phyloP scores from a whole-genome alignment of 129 eudicot species.

The Rutidosis leptorrhynchoides region DNA sequence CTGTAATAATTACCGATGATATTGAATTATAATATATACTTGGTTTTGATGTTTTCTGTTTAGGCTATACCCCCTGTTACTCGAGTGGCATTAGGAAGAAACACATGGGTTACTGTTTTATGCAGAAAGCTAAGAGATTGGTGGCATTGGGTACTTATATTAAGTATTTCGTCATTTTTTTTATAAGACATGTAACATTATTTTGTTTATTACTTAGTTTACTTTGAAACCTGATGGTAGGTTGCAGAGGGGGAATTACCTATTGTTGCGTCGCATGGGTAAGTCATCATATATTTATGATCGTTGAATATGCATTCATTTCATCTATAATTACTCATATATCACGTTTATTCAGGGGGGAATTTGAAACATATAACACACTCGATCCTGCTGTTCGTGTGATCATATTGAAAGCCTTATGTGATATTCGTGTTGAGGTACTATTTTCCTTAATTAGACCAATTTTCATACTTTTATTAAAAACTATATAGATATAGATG shows the following conservation, averaged over 20 bases:
- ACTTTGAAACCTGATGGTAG: conserved; percentile 36
- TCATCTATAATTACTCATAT: conserved; percentile 12
- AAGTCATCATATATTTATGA: conserved; percentile 28
- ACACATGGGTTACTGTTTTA: conserved; percentile 85
- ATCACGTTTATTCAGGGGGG: conserved; percentile 50
- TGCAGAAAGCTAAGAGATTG: conserved; percentile 95
- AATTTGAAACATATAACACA: conserved; percentile 70
- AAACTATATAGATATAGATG: no score
- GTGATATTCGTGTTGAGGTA: conserved; percentile 99
- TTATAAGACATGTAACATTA: not conserved
- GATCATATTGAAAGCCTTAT: conserved; percentile 81
- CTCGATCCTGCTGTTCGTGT: conserved; percentile 89
- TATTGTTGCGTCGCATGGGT: conserved; percentile 92
- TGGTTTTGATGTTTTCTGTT: conserved; percentile 13
- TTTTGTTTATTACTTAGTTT: conserved; percentile 6
- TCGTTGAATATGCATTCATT: conserved; percentile 17
- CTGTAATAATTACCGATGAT: not conserved
- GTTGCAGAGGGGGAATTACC: conserved; percentile 99
- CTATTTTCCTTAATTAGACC: not conserved
- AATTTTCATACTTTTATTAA: not conserved
- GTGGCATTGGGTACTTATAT: conserved; percentile 89
- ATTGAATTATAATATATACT: not conserved
- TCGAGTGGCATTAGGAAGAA: conserved; percentile 80
- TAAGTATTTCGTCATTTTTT: not conserved
- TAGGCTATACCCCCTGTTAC: conserved; percentile 93